These are phyloP conservation scores for Yamadazyma kanchanaburiensis DNA, from an alignment of 1,139 yeast species.

Conservation along the genomic window DNA sequence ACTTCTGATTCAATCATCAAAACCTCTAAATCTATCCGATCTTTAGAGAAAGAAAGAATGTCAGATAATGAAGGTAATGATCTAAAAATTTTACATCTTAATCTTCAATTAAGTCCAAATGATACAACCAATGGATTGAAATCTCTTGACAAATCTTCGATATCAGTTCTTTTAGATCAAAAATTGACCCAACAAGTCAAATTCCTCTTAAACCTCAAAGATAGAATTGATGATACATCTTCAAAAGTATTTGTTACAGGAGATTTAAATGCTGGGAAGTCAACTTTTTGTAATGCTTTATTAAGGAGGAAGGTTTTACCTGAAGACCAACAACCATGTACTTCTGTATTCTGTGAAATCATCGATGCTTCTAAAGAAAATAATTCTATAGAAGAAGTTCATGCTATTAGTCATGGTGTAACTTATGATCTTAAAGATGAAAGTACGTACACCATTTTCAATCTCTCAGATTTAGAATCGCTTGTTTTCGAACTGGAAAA, in stretches of 20 bases:
- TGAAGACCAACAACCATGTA: constrained; percentile 97
- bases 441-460: constrained; percentile 58
- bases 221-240: constrained; percentile 84
- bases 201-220: constrained; percentile 72
- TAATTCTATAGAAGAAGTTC: constrained; percentile 79
- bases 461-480: constrained; percentile 56
- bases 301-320: constrained; percentile 78
- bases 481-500: constrained; percentile 74
- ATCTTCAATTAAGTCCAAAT: constrained; percentile 52
- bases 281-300: constrained; percentile 91
- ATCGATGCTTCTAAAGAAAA: constrained; percentile 75
- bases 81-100: constrained; percentile 61
- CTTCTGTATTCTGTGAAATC: constrained; percentile 94
- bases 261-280: constrained; percentile 94
- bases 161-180: constrained; percentile 63
- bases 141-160: constrained; percentile 59
- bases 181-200: constrained; percentile 59
- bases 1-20: constrained; percentile 49
- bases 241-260: constrained; percentile 97
- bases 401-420: constrained; percentile 72
- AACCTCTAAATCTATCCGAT: constrained; percentile 27
- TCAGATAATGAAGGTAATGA: constrained; percentile 21
- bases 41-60: constrained; percentile 22
- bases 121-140: constrained; percentile 42
- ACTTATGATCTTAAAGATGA: constrained; percentile 61